These are phyloP conservation scores for Tylopilus felleus DNA, from an alignment of 768 basidiomycete genomes.

Conservation along the genomic window DNA sequence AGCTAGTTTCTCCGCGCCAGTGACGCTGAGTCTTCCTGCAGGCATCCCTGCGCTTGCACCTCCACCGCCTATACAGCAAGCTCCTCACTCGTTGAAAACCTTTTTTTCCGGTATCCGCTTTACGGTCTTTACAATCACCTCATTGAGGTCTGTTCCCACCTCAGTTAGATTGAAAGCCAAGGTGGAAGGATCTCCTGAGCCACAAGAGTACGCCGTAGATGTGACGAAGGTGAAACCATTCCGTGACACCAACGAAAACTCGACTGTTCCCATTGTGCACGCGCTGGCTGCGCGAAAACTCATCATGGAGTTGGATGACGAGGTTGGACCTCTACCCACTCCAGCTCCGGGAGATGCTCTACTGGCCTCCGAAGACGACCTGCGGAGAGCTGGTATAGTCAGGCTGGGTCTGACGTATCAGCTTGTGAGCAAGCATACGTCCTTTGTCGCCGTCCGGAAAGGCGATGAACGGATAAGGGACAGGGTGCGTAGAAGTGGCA, in stretches of 20 bases:
- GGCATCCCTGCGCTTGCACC: slow-evolving; percentile 30
- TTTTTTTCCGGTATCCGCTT: slow-evolving; percentile 36
- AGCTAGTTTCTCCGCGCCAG: slow-evolving; percentile 9
- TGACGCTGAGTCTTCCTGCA: slow-evolving; percentile 14
- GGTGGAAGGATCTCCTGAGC: slow-evolving; percentile 22
- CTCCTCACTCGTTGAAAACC: slow-evolving; percentile 28
- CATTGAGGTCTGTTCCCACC: slow-evolving; percentile 21
- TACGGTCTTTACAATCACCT: slow-evolving; percentile 33
- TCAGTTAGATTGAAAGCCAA: slow-evolving; percentile 28
- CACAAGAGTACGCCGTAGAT: slow-evolving; percentile 14
- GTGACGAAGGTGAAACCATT: slow-evolving; percentile 29
- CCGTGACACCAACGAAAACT: slow-evolving; percentile 10
- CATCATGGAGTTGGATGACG: slow-evolving; percentile 49
- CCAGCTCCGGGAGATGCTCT: slow-evolving; percentile 24
- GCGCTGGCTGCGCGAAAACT: slow-evolving; percentile 51
- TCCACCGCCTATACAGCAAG: slow-evolving; percentile 33
- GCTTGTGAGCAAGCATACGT: slow-evolving; percentile 50
- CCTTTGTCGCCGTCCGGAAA: slow-evolving; percentile 52
- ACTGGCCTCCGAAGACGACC: slow-evolving; percentile 30
- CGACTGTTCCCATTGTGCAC: slow-evolving; percentile 41
- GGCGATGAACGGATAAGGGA: slow-evolving; percentile 22
- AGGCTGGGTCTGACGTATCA: slow-evolving; percentile 50
- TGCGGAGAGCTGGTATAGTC: slow-evolving; percentile 45
- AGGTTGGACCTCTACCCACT: slow-evolving; percentile 31
- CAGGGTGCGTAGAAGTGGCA: not conserved